Conservation (phyloP, 2,329 filamentous ascomycete species). For the Epicoccum sorghinum region DNA sequence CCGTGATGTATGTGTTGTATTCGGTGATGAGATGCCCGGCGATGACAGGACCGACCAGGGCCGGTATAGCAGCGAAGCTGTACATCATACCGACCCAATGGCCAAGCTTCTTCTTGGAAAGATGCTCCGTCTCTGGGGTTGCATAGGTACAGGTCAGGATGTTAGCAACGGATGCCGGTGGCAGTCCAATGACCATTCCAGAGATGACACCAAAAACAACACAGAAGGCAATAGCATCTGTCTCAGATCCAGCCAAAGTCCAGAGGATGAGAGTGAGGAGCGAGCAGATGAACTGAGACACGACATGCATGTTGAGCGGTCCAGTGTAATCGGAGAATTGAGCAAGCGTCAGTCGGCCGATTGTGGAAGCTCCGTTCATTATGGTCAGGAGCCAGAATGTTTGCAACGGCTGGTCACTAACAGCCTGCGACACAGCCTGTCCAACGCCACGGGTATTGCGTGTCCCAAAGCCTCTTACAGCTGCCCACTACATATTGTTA, state of each 20-base stretch:
- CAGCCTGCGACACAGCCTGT: slow-evolving; percentile 11
- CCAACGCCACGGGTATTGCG: slow-evolving; percentile 28
- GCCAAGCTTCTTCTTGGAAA: slow-evolving; percentile 51
- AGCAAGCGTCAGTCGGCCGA: slow-evolving; percentile 55
- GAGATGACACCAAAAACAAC: slow-evolving; percentile 56
- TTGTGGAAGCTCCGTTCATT: slow-evolving; percentile 57
- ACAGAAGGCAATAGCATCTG: slow-evolving; percentile 54
- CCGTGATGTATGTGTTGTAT: slow-evolving; percentile 51
- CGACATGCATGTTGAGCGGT: slow-evolving; percentile 54
- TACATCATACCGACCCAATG: slow-evolving; percentile 63
- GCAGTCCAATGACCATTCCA: slow-evolving; percentile 58
- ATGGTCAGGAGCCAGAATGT: slow-evolving; percentile 58
- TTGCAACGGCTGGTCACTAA: slow-evolving; percentile 45
- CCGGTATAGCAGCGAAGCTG: slow-evolving; percentile 51
- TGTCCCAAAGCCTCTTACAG: slow-evolving; percentile 50
- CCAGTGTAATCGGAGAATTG: slow-evolving; percentile 54
- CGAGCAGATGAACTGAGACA: slow-evolving; percentile 49
- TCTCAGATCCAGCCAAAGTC: slow-evolving; percentile 48
- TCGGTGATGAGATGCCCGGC: slow-evolving; percentile 53
- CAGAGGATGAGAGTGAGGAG: slow-evolving; percentile 54
- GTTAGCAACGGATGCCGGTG: slow-evolving; percentile 56
- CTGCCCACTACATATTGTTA: slow-evolving; percentile 51
- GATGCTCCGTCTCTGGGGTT: slow-evolving; percentile 29
- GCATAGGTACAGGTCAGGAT: slow-evolving; percentile 50
- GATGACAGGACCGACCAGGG: slow-evolving; percentile 56